These are phyloP conservation scores for Cercophora newfieldiana DNA, from an alignment of 495 filamentous ascomycete genomes.

Conservation along the genomic window DNA sequence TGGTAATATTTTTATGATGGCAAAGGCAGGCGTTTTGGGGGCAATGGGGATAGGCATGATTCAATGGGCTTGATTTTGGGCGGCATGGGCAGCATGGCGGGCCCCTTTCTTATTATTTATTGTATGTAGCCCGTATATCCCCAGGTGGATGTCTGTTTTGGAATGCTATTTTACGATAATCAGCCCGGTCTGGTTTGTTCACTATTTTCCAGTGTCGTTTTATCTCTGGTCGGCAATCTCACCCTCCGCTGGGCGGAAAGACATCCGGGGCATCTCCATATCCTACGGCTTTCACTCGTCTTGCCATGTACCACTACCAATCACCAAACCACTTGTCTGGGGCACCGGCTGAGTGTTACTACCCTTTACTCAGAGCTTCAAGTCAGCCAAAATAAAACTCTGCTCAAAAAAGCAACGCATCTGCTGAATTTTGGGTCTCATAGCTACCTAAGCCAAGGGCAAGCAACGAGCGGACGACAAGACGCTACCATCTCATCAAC, in stretches of 20 bases:
- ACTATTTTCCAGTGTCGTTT: too few species aligned
- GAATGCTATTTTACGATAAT: neutral
- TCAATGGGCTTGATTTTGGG: neutral
- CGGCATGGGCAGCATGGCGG: neutral
- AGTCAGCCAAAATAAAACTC: too few species aligned
- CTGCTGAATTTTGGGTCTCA: neutral
- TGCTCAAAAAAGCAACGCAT: neutral
- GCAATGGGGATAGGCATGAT: neutral
- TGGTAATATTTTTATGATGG: conserved; percentile 29
- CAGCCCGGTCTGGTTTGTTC: neutral
- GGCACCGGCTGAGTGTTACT: too few species aligned
- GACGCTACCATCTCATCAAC: neutral
- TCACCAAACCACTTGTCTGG: too few species aligned
- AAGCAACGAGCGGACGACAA: conserved; percentile 1
- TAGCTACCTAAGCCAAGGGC: neutral
- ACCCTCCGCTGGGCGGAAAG: too few species aligned
- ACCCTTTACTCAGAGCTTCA: too few species aligned
- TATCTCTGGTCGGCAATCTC: too few species aligned
- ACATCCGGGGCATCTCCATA: too few species aligned
- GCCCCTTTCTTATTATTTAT: neutral
- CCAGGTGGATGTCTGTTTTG: neutral
- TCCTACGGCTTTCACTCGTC: too few species aligned
- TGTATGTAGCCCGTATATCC: neutral
- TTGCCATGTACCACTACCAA: too few species aligned
- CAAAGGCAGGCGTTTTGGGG: neutral